Conservation (phyloP, 306 rosid genomes). For the Prinsepia uniflora region DNA sequence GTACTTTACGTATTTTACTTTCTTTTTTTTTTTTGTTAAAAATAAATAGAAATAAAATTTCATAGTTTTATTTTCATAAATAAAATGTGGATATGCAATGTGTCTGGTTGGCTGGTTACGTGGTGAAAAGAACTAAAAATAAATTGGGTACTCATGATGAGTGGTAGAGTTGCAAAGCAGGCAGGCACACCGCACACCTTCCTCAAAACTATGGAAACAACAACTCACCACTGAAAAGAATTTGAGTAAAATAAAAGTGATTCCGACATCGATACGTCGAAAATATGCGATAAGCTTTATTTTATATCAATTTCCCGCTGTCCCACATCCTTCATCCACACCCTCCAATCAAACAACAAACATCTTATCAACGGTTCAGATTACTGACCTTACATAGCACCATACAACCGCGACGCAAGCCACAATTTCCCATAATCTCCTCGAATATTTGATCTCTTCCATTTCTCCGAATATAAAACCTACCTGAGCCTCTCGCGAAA, state of each 20-base stretch:
- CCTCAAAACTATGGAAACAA: not conserved
- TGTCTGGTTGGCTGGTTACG: no score
- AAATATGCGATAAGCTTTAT: constrained; percentile 9
- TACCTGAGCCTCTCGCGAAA: not conserved
- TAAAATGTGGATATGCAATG: no score
- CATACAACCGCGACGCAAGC: not conserved
- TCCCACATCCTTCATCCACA: not conserved
- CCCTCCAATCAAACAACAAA: not conserved
- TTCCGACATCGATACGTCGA: constrained; percentile 27
- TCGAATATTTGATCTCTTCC: not conserved
- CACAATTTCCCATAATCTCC: not conserved
- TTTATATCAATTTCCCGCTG: not conserved
- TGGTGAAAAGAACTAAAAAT: not conserved
- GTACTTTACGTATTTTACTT: no score
- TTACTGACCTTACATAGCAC: not conserved
- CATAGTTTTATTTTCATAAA: no score
- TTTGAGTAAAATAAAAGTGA: not conserved
- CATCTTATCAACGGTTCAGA: not conserved
- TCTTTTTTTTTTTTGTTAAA: no score
- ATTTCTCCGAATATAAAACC: constrained; percentile 31
- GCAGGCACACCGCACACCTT: no score
- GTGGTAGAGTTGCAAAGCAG: constrained; percentile 5
- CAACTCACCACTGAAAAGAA: not conserved
- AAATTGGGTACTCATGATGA: constrained; percentile 3
- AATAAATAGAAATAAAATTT: no score